Evolutionary conservation across 2,329 filamentous ascomycete genomes (phyloP), one percentile per base, ranked within the genome.

Genomic region (Bretziella fagacearum): DNA sequence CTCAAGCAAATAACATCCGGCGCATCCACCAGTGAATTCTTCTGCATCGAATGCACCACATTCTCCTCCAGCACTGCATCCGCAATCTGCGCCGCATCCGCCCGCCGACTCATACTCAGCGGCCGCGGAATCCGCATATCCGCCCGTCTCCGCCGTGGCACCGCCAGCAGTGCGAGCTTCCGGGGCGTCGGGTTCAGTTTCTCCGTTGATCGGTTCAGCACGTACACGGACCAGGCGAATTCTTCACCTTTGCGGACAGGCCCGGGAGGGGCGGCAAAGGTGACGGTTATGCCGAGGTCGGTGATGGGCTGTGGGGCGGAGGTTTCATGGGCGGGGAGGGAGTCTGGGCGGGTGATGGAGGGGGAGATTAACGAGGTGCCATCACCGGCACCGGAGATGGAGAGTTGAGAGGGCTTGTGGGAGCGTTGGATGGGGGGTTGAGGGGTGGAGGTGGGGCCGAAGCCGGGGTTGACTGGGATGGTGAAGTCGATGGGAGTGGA

Each of bases 1-100:
- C 77, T 85, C 43, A 87, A 64, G 55, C 79, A 85, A n/a, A 85
- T 66, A 26, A 87, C 63, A 53, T 85, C 79, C 2, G 77, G 71
- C 7, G 69, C 64, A 49, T 83, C 79, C 22, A 77, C 64, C 22
- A 70, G 64, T 15, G 76, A 74, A 56, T 70, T 76, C 57, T 73
- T 74, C 58, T 84, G 81, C 65, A 81, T 74, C 15, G 77, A 78
- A 57, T 84, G 77, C 29, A 85, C 66, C 25, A 81, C 67, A 48
- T 77, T 80, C 52, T 84, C 79, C 54, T 86, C 81, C 4, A 83
- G 62, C 22, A 84, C 73, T 1, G 80, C 79, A 53, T 80, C 75
- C 5, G 79, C 78, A 43, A 74, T 58, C 33, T 67, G 58, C 53
- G 60, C 58, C 54, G 62, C 58, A 39, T 61, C 60, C 48, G 56